Percentiles rank a stretch among this genome's conserved stretches.
These are phyloP conservation scores for Dittrichia graveolens DNA, from an alignment of 129 eudicot species.

Conservation along the genomic window DNA sequence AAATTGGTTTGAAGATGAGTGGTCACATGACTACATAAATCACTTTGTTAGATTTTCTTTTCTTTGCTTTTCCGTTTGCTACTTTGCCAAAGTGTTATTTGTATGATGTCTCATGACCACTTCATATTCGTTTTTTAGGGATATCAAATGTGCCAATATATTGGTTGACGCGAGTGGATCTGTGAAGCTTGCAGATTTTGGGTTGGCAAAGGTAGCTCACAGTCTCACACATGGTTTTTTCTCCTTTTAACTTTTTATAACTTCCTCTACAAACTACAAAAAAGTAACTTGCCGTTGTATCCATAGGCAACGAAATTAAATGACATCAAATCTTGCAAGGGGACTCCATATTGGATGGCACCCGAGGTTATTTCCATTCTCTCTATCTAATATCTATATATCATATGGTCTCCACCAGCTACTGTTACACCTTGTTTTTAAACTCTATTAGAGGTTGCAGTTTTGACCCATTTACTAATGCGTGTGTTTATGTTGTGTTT, in stretches of 20 bases:
- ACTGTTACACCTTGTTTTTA: too few relatives aligned
- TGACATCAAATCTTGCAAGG: conserved; percentile 91
- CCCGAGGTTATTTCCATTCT: conserved; percentile 68
- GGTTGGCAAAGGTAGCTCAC: conserved; percentile 80
- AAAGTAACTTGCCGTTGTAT: conserved; percentile 17
- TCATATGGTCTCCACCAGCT: too few relatives aligned
- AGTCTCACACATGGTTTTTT: conserved; percentile 2
- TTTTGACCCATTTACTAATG: too few relatives aligned
- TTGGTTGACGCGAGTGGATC: conserved; percentile 71
- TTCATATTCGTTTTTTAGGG: conserved; percentile 55
- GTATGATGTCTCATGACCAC: not conserved
- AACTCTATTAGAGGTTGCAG: too few relatives aligned
- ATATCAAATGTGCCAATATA: conserved; percentile 96
- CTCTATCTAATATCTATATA: not conserved
- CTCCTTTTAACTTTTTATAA: not conserved
- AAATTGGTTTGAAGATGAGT: not conserved
- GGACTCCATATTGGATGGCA: conserved; percentile 97
- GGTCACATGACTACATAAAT: not conserved
- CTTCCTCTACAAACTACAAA: conserved; percentile 11
- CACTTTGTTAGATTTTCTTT: conserved; percentile 14
- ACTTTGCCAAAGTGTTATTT: conserved; percentile 2
- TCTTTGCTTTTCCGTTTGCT: conserved; percentile 10
- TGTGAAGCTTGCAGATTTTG: conserved; percentile 98
- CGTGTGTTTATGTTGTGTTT: too few relatives aligned
- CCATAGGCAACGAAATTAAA: conserved; percentile 66